Percentiles rank a stretch among this genome's conserved stretches.
phyloP scores from a whole-genome alignment of 2,329 filamentous ascomycete genomes.

The Achaetomium macrosporum region DNA sequence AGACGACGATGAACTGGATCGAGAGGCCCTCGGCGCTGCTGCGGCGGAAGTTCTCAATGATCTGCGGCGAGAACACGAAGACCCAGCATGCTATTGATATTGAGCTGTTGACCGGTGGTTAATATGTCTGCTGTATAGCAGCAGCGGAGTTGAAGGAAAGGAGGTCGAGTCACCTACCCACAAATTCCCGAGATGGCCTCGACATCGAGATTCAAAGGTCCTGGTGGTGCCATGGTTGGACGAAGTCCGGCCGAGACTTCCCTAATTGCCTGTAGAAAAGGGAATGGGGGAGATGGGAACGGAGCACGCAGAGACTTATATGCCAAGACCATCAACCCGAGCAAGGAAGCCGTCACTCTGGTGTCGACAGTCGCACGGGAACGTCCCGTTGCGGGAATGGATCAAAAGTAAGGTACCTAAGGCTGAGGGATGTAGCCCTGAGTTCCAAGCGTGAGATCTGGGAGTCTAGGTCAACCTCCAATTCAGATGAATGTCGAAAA shows the following conservation, averaged over 20 bases:
- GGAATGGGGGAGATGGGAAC: not conserved
- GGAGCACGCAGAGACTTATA: not conserved
- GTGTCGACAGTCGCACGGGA: too few relatives aligned
- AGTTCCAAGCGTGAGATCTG: too few relatives aligned
- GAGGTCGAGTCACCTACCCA: slow-evolving; percentile 48
- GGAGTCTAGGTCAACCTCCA: not conserved
- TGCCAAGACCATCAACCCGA: not conserved
- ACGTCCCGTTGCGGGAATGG: too few relatives aligned
- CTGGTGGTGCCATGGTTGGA: slow-evolving; percentile 46
- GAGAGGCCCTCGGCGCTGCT: slow-evolving; percentile 82
- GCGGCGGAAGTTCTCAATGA: slow-evolving; percentile 88
- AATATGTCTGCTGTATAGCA: slow-evolving; percentile 5
- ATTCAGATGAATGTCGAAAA: not conserved
- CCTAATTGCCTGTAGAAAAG: not conserved
- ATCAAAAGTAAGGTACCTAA: too few relatives aligned
- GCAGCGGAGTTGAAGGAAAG: not conserved
- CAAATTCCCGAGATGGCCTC: slow-evolving; percentile 90
- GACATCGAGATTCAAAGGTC: slow-evolving; percentile 67
- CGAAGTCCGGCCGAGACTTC: not conserved
- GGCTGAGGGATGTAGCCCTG: too few relatives aligned
- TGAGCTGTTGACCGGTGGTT: slow-evolving; percentile 50
- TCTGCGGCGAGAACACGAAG: slow-evolving; percentile 94
- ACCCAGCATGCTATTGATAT: slow-evolving; percentile 98
- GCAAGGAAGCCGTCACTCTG: not conserved
- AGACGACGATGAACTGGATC: slow-evolving; percentile 85